A percentile compares a stretch with the other conserved stretches of the same genome.
Evolutionary conservation across 2,329 filamentous ascomycete species (phyloP).

Genomic region (Neopestalotiopsis sp.): DNA sequence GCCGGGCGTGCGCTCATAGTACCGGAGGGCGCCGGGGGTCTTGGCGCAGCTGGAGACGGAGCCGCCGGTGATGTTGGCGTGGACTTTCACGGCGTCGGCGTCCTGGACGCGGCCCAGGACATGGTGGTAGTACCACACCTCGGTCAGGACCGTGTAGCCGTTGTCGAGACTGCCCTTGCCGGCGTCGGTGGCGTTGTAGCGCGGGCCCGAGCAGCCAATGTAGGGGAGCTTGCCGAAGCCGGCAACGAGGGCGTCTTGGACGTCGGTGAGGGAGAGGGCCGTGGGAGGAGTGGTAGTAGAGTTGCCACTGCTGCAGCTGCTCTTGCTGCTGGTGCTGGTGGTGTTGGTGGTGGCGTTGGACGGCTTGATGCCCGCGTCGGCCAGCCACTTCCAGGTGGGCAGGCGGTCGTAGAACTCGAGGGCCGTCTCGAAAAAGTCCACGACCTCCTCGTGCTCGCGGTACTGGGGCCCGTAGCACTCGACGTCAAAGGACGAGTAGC

Average conservation of each 20-base stretch:
- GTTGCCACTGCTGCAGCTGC: background rate
- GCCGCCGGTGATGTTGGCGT: conserved; percentile 51
- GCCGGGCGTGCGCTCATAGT: conserved; percentile 54
- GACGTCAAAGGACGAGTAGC: conserved; percentile 68
- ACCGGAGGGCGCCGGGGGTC: conserved; percentile 55
- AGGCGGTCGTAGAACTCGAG: conserved; percentile 61
- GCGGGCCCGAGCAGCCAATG: conserved; percentile 64
- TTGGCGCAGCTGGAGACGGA: conserved; percentile 60
- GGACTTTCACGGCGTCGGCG: conserved; percentile 47
- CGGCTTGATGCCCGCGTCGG: conserved; percentile 56
- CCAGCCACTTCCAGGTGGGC: conserved; percentile 67
- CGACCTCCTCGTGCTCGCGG: conserved; percentile 60
- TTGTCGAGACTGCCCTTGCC: conserved; percentile 59
- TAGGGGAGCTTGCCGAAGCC: conserved; percentile 62
- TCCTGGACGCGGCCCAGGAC: conserved; percentile 62
- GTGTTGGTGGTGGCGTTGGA: conserved; percentile 48
- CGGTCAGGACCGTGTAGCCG: conserved; percentile 61
- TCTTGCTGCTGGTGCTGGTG: background rate
- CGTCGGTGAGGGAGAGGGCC: conserved; percentile 53
- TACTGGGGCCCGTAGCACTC: conserved; percentile 68
- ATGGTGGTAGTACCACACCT: conserved; percentile 72
- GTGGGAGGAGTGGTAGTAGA: conserved; percentile 44
- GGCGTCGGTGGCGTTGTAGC: conserved; percentile 63
- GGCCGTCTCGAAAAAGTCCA: conserved; percentile 67
- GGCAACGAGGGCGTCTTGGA: conserved; percentile 55